Base-by-base conservation (phyloP, 2,329 filamentous ascomycete species). In the Diplodia corticola region DNA sequence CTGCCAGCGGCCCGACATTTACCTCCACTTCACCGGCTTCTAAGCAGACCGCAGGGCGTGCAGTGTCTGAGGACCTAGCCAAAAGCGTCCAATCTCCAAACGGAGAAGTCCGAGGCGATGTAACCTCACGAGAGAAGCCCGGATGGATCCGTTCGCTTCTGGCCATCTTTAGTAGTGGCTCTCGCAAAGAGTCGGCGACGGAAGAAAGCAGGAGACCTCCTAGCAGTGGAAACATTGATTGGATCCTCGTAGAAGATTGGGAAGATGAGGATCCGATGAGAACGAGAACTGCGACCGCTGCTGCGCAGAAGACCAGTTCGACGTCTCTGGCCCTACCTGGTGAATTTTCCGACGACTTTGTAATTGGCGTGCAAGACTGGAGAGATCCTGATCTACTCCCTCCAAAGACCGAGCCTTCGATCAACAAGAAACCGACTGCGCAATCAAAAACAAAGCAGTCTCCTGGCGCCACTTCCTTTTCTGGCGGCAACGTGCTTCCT, bases 301-400 rank as follows among this genome's bases (percentile, higher is more conserved):
- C 20, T 28, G 24, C 24, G 7, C 46, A 49, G 33, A 65, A 65
- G 44, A 74, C 74, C 17, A 73, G 71, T 44, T 65, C 69, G 10
- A 67, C 67, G 26, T 63, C 49, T 20, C 69, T 44, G 10, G 44
- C 51, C 2, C 37, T 67, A 4, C 28, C 53, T 26, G 24, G 40
- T 49, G 68, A 53, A 28, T 67, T 68, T 50, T 67, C 26, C 61
- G 89, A 92, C 74, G 86, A 84, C 66, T 94, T 93, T 74, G 84
- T 91, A 51, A 93, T 94, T 71, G 91, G 91, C n/a, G 88, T 93
- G 13, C 90, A 95, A 70, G 91, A 95, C 74, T 94, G 91, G 91
- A 86, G 91, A 70, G 91, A 95, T 75, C 89, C 91, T 5, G 91
- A 92, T 74, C 80, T 92, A 20, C 81, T 92, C 24, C 83, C 82